Evolutionary conservation across 2,329 filamentous ascomycete genomes (phyloP).

Genomic region (Penicillium expansum): DNA sequence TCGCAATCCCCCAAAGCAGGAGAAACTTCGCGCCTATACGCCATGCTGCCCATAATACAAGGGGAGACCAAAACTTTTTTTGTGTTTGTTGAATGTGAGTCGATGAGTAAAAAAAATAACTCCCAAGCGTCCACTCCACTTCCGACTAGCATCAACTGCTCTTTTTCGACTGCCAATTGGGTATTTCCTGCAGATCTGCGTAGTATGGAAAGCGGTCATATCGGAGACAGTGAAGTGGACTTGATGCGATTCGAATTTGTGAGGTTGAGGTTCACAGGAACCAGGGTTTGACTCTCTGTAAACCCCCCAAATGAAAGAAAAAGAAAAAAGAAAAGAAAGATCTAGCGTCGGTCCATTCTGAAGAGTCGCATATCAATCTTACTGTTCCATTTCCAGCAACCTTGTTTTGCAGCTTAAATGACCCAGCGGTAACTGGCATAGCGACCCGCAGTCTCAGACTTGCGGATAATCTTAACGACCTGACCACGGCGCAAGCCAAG

Average conservation of each 20-base stretch:
- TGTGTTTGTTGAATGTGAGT: conserved; percentile 14
- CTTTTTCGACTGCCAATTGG: background rate
- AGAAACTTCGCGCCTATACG: conserved; percentile 39
- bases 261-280: conserved; percentile 3
- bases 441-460: conserved; percentile 88
- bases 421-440: conserved; percentile 91
- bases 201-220: background rate
- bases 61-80: conserved; percentile 30
- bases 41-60: conserved; percentile 41
- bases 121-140: conserved; percentile 22
- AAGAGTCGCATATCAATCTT: background rate
- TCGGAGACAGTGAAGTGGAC: conserved; percentile 7
- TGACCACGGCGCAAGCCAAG: conserved; percentile 85
- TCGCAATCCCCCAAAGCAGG: conserved; percentile 20
- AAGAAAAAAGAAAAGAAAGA: background rate
- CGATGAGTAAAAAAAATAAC: conserved; percentile 14
- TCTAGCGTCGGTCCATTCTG: background rate
- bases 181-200: background rate
- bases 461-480: conserved; percentile 97
- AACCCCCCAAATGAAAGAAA: background rate
- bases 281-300: background rate
- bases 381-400: background rate
- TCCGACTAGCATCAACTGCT: conserved; percentile 3
- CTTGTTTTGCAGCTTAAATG: conserved; percentile 32
- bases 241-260: conserved; percentile 6